Conservation (phyloP, 805 yeast genomes). For the Zygosaccharomyces bailii region DNA sequence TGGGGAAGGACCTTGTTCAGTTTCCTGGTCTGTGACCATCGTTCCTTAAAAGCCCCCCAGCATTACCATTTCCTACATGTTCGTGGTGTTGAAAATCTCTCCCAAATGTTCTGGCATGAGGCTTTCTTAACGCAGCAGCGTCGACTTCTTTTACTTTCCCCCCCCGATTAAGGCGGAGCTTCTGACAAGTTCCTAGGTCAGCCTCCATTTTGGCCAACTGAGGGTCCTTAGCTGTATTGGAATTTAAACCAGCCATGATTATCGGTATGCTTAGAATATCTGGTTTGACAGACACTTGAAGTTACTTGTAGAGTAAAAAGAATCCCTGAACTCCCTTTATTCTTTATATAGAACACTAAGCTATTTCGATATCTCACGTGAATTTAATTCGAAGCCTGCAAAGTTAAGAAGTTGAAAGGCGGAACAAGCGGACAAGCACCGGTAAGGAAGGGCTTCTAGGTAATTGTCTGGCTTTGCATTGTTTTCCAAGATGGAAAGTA, state of each 20-base stretch:
- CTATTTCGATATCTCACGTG: neutral
- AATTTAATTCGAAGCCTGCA: neutral
- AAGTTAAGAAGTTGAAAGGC: too few relatives aligned
- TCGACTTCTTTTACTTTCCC: conserved; percentile 24
- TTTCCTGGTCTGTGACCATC: conserved; percentile 28
- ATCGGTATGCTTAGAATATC: neutral
- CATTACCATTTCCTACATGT: conserved; percentile 13
- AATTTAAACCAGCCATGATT: neutral
- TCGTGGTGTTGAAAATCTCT: conserved; percentile 2
- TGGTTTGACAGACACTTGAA: too few relatives aligned
- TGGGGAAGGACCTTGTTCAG: too few relatives aligned
- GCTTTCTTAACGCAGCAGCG: conserved; percentile 23
- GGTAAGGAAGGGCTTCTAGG: too few relatives aligned
- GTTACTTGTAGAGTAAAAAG: too few relatives aligned
- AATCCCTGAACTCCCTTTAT: too few relatives aligned
- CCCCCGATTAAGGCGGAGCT: conserved; percentile 21
- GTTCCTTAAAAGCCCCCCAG: conserved; percentile 25
- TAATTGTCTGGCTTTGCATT: too few relatives aligned
- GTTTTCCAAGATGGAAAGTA: conserved; percentile 7
- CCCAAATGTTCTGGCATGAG: conserved; percentile 23
- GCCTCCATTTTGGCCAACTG: conserved; percentile 1
- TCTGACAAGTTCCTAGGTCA: conserved; percentile 7
- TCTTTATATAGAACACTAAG: neutral
- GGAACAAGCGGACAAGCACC: too few relatives aligned
- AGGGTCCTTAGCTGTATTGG: neutral